Base-by-base conservation (phyloP, 345 rosid species). In the Rhodomyrtus tomentosa region DNA sequence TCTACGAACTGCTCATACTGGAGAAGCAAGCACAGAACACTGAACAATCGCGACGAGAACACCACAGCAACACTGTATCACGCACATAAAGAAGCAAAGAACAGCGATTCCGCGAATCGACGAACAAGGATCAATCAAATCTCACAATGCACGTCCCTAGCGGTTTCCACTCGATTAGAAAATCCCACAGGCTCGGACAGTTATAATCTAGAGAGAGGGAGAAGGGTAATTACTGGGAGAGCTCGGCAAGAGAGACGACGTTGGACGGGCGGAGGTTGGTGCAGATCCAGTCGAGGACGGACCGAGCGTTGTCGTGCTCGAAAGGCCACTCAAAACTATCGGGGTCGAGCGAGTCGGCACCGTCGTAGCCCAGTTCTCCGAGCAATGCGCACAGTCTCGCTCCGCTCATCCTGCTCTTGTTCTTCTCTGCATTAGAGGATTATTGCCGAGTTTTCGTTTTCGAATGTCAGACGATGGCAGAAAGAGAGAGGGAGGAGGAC, bases 241-340 rank as follows among this genome's bases (percentile, higher is more conserved):
- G 98, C 21, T 95, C 96, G 82, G 96, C 38, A 89, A 89, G 96
- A 59, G 99, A 95, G 87, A 95, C 98, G 89, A 95, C 98, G 89
- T 97, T 97, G 82, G 99, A 94, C 45, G 95, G 90, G n/a, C 98
- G 96, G 89, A 97, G 98, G 89, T 94, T 94, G 87, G 96, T 95
- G 91, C 98, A 97, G 96, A 95, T 97, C 99, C 98, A 97, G 59
- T 95, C 94, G 85, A 97, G 98, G 82, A 97, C 90, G 72, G 96
- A 91, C 79, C 98, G 94, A 6, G 98, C 96, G 85, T 95, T 98
- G 85, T 94, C 99, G 91, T 95, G 95, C 87, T 97, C 99, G 86
- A 97, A 95, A 14, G 98, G 98, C 99, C 99, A 97, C 84, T 97
- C 98, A 89, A 97, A 95, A 90, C 99, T 95, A 83, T 95, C 98